Evolutionary conservation across 257 asterid species (phyloP).

Genomic region (Solanum paucissectum): DNA sequence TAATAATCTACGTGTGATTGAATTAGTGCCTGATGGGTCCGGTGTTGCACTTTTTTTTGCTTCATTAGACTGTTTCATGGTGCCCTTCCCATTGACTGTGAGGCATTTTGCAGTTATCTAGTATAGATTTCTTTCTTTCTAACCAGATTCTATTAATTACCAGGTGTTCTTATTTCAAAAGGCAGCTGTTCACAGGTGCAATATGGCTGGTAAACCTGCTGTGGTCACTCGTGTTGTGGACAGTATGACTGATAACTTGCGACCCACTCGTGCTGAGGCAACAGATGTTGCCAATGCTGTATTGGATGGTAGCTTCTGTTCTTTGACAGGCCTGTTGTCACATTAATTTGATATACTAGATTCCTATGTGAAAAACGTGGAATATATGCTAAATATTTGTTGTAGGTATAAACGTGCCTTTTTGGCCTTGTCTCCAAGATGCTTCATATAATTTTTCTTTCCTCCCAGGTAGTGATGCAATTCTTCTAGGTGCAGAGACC

Average conservation of each 20-base stretch:
- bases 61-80: background rate
- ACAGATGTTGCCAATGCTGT: slow-evolving; percentile 97
- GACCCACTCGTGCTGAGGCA: slow-evolving; percentile 98
- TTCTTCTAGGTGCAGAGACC: slow-evolving; percentile 97
- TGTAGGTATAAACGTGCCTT: background rate
- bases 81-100: background rate
- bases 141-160: background rate
- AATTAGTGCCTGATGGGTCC: background rate
- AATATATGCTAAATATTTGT: background rate
- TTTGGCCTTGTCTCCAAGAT: background rate
- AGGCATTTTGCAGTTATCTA: background rate
- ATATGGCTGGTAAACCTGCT: slow-evolving; percentile 94
- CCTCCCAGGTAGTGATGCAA: slow-evolving; percentile 82
- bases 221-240: slow-evolving; percentile 95
- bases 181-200: slow-evolving; percentile 80
- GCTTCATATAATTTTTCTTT: background rate
- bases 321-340: background rate
- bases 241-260: slow-evolving; percentile 82
- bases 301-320: slow-evolving; percentile 50
- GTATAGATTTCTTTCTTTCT: background rate
- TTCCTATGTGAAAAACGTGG: background rate
- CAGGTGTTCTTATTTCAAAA: slow-evolving; percentile 92
- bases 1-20: background rate
- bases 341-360: background rate
- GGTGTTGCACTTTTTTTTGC: background rate